Evolutionary conservation across 768 basidiomycete species (phyloP), one percentile per base, ranked within the genome.

Genomic region (Psilocybe cyanescens): DNA sequence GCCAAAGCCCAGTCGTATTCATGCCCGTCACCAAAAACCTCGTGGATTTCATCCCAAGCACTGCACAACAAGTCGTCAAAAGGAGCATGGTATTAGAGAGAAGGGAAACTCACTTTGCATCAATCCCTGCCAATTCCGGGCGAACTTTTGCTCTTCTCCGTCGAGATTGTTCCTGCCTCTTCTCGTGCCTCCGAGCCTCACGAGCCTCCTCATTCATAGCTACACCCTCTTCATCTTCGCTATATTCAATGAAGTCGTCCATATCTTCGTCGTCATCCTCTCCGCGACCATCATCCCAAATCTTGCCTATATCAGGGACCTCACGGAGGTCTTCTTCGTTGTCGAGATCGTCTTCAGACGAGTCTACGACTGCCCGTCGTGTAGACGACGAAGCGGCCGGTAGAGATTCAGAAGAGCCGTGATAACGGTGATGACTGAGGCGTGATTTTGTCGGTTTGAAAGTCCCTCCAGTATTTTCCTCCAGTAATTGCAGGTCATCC

Each of bases 1-100:
- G 80, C 89, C 48, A 99, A 74, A 11, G 96, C 96, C 91, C 94
- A 96, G 67, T 95, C 95, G 72, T 97, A 99, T 65, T 99, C 96
- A 68, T 91, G 89, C 6, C 97, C 97, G 65, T 96, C 92, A 35
- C 97, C 97, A 65, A 99, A 99, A 1, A 99, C 94, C 60, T 94
- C 96, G 63, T 92, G 90, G 29, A 99, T 91, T 76, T 98, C 97
- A 50, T 92, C 90, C 94, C 95, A 97, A 29, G 94, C 90, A 69
- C 94, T 97, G 65, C 2, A 63, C 63, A 59, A 24, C 24, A 4
- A 47, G n/a, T 35, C 65, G 59, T 65, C 35, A 24, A 57, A 69
- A 61, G 58, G 61, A 55, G 16, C 30, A 57, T 14, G 17, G 35
- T 55, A 48, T 39, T 29, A 39, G n/a, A 45, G 31, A 16, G 49